Evolutionary conservation across 345 rosid genomes (phyloP), one percentile per base, ranked within the genome.

Genomic region (Toxicodendron radicans): DNA sequence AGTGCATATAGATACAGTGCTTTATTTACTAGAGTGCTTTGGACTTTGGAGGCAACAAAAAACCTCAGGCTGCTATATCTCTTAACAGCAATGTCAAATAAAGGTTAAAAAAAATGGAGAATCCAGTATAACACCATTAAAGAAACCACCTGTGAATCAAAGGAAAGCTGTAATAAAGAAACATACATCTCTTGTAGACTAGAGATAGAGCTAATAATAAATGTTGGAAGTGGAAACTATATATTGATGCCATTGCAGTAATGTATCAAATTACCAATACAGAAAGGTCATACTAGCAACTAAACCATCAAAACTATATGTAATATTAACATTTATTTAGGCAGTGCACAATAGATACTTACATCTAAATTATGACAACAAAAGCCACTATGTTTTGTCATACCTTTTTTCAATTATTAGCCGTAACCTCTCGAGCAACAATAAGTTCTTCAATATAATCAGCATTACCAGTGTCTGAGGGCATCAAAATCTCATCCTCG

Each of bases 381-480:
- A 48, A 57, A 49, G 49, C 38, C 64, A 57, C 68, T 49, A 48
- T 7, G 8, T 64, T 64, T 64, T 69, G 58, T 41, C 74, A 58
- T 58, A 71, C 70, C 69, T 73, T 58, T 61, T 78, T 52, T 77
- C 78, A 81, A 43, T 66, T 62, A 45, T 58, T 65, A 67, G 48
- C 76, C 24, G 3, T 59, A 35, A 48, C 85, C 41, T 75, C 83
- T 71, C 76, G 89, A 75, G 92, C 92, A 81, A 92, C 98, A 49
- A 92, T 95, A 64, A 91, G 97, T 82, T 95, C 99, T 74, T 82
- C 90, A 2, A 90, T 32, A 64, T 46, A 76, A 84, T 84, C 90
- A 13, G 79, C 79, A 78, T 85, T 88, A 58, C 85, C 93, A 53
- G 74, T 70, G 56, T 92, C 96, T 9, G 86, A 66, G 3, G 93